These are phyloP conservation scores for Huiozyma sinensis DNA, from an alignment of 805 yeast genomes.

Conservation along the genomic window DNA sequence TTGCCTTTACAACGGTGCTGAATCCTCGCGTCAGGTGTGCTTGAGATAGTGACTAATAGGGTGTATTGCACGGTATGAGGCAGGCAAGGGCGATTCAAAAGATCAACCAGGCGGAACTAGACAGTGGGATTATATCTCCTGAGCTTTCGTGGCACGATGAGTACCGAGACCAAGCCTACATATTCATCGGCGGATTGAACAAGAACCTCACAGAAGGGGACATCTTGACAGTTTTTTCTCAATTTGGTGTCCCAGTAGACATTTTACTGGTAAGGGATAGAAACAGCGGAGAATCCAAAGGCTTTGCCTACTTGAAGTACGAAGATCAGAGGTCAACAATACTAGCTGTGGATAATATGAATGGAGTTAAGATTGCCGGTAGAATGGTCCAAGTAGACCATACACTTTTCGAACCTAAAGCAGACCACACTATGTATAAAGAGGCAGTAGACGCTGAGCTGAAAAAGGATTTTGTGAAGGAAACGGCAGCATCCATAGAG, in stretches of 20 bases:
- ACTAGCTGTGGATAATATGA: constrained; percentile 80
- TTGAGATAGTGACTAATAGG: too few relatives aligned
- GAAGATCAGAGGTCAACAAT: constrained; percentile 72
- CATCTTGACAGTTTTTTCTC: constrained; percentile 68
- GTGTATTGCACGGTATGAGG: constrained; percentile 2
- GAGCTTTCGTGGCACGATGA: constrained; percentile 86
- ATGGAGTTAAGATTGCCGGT: constrained; percentile 51
- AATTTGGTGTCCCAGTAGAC: constrained; percentile 79
- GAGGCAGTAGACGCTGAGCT: constrained; percentile 27
- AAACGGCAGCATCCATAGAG: background rate
- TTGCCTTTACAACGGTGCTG: too few relatives aligned
- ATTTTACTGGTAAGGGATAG: constrained; percentile 58
- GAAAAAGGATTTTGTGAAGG: constrained; percentile 15
- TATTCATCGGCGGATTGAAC: constrained; percentile 68
- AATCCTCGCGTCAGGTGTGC: too few relatives aligned
- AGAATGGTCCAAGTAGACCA: constrained; percentile 57
- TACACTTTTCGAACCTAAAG: constrained; percentile 46
- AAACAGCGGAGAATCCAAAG: constrained; percentile 53
- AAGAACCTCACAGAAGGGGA: constrained; percentile 62
- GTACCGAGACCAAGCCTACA: constrained; percentile 62
- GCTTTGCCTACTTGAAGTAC: constrained; percentile 75
- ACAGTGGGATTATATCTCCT: constrained; percentile 39
- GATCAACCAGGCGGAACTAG: constrained; percentile 59
- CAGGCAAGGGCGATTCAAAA: constrained; percentile 35
- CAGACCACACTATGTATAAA: constrained; percentile 41